Evolutionary conservation across 441 rosid genomes (phyloP), one percentile per base, ranked within the genome.

Genomic region (Brassica balearica): DNA sequence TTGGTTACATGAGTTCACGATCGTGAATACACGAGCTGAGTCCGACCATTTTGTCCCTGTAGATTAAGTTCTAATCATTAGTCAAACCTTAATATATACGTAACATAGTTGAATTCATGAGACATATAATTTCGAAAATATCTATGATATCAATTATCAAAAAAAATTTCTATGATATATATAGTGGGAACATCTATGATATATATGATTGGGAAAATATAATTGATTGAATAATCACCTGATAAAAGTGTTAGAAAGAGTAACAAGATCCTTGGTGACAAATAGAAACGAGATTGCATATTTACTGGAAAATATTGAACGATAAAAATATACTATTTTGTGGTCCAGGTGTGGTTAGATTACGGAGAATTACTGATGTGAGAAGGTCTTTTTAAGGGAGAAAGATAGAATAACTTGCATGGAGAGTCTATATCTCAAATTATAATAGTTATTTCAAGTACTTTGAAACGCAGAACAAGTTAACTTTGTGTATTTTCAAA

Each of bases 1-100:
- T 70, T 94, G 91, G 55, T 85, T 81, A 81, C 99, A 96, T 14
- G 79, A 25, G 84, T 94, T 96, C 59, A 90, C 69, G 10, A 96
- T 86, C 48, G 99, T 96, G 77, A 94, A 93, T 27, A 86, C 46
- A 78, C 98, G 60, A 3, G 88, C 85, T 23, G 88, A 29, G 64
- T 90, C 91, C 0, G 82, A 72, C 71, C 71, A 10, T 77, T 66
- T 73, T 69, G 83, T 63, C 64, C 87, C 97, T 94, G 85, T 58
- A 59, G 11, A 27, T 51, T 76, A 9, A 51, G 29, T 63, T 22
- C 4, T 19, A n/a, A 63, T 78, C 43, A 22, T 59, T 59, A 65
- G 11, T 19, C 12, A 29, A 43, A 14, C 59, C 51, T 9, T 68
- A 17, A 27, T 43, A 8, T 63, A 14, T 32, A 32, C 9, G 48